Evolutionary conservation across 31 red algal genomes (phyloP).

Genomic region (Bonnemaisonia californica): DNA sequence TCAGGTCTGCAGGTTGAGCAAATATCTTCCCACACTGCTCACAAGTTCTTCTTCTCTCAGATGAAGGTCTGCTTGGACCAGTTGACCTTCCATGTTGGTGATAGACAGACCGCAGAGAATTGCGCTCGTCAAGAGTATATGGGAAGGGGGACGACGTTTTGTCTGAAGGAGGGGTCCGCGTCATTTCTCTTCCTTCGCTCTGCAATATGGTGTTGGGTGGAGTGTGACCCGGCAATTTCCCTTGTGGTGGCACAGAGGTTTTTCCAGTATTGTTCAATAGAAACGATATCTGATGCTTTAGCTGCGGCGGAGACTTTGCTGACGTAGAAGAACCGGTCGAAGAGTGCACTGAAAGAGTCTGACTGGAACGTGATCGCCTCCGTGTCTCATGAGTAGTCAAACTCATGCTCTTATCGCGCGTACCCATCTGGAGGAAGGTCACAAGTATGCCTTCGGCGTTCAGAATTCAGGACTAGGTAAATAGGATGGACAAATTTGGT

Average conservation of each 20-base stretch:
- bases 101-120: not conserved
- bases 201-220: not conserved
- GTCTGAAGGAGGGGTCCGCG: not conserved
- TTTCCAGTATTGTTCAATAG: conserved; percentile 6
- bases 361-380: not conserved
- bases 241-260: not conserved
- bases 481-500: too few species aligned
- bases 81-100: not conserved
- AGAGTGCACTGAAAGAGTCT: not conserved
- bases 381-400: not conserved
- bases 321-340: not conserved
- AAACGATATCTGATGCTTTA: conserved; percentile 21
- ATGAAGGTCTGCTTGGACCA: not conserved
- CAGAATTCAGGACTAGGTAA: too few species aligned
- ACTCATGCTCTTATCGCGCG: not conserved
- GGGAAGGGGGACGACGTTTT: not conserved
- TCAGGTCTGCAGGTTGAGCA: conserved; percentile 44
- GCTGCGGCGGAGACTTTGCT: not conserved
- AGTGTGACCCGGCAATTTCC: not conserved
- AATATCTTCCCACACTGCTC: conserved; percentile 45
- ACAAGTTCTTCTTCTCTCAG: conserved; percentile 30
- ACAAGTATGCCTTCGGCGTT: too few species aligned
- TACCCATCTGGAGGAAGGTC: not conserved
- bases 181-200: not conserved
- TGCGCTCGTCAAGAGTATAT: not conserved